Evolutionary conservation across 139 green algal species (phyloP), one percentile per base, ranked within the genome.

Genomic region (Chlamydomonas sp.): DNA sequence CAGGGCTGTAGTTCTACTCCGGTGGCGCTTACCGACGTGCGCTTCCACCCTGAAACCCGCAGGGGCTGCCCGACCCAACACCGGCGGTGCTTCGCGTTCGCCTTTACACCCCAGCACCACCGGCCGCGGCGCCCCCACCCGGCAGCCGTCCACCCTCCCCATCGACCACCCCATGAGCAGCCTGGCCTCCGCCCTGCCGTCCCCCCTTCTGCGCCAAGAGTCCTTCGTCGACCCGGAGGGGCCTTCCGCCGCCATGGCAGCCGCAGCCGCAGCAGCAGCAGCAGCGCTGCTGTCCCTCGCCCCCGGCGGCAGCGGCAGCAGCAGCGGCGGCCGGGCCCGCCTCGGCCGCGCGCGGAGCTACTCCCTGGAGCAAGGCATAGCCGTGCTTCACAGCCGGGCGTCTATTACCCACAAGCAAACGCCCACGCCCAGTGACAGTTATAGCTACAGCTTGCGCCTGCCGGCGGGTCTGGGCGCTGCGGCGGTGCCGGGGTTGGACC

Each of bases 171-270:
- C 61, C 71, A 68, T 18, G 58, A 77, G 17, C 66, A 49, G 31
- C 31, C 31, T 49, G 31, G 31, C 60, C 49, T 62, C 62, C 8
- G 8, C 82, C 3, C 62, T 18, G 31, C 63, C 63, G 10, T 31
- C 18, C 1, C 4, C 59, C 5, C 7, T 80, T 18, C 67, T n/a
- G n/a, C 64, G 64, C n/a, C 5, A 1, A 1, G 71, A 77, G 1
- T 78, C 69, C 2, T 69, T 86, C 81, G 63, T 81, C 4, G 83
- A 87, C 31, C 62, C 73, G 2, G 83, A 87, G 10, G 83, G 83
- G 1, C 83, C 83, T 8, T 72, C 73, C 59, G 83, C 83, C 3
- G 83, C 83, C 7, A 75, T 80, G 72, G 83, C 83, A 15, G 83
- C 83, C 2, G 83, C 83, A 17, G 83, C 83, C 1, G 73, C 72